Conservation (phyloP, 2,329 filamentous ascomycete genomes). For the Hymenoscyphus albidus region DNA sequence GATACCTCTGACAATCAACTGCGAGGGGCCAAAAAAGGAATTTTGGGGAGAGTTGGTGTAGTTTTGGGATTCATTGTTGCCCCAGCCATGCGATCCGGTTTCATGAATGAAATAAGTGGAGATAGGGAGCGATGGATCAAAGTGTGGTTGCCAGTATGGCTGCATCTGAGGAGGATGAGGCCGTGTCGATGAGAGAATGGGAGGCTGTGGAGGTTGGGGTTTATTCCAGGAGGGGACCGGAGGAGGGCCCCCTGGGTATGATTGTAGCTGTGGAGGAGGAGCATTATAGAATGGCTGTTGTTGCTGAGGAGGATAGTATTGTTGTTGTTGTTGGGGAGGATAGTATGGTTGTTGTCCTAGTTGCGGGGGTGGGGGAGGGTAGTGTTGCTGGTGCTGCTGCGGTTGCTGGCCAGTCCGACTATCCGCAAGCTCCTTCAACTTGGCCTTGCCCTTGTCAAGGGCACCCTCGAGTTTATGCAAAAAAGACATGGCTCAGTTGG, state of each 20-base stretch:
- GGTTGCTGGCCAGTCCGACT: background rate
- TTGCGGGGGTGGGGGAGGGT: background rate
- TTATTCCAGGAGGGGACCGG: background rate
- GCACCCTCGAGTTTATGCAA: constrained; percentile 8
- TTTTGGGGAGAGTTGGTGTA: constrained; percentile 49
- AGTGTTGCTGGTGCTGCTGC: constrained; percentile 5
- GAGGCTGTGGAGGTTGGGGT: constrained; percentile 1
- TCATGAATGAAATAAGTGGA: constrained; percentile 51
- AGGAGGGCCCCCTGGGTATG: background rate
- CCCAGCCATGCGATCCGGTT: constrained; percentile 57
- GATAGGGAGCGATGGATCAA: constrained; percentile 45
- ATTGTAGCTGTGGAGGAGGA: constrained; percentile 6
- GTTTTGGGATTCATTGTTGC: constrained; percentile 57
- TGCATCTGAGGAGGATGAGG: background rate
- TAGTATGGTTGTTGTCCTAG: constrained; percentile 4
- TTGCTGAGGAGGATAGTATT: constrained; percentile 6
- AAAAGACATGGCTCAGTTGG: constrained; percentile 8
- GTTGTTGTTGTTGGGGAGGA: constrained; percentile 1
- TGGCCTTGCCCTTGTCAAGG: constrained; percentile 12
- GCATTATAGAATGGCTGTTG: background rate
- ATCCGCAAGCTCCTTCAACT: constrained; percentile 10
- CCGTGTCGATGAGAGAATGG: constrained; percentile 4
- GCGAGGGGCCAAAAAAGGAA: constrained; percentile 50
- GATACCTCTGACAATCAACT: constrained; percentile 51
- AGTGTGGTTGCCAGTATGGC: constrained; percentile 51